Evolutionary conservation across 2,329 filamentous ascomycete species (phyloP).

Genomic region (Aspergillus viridinutans): DNA sequence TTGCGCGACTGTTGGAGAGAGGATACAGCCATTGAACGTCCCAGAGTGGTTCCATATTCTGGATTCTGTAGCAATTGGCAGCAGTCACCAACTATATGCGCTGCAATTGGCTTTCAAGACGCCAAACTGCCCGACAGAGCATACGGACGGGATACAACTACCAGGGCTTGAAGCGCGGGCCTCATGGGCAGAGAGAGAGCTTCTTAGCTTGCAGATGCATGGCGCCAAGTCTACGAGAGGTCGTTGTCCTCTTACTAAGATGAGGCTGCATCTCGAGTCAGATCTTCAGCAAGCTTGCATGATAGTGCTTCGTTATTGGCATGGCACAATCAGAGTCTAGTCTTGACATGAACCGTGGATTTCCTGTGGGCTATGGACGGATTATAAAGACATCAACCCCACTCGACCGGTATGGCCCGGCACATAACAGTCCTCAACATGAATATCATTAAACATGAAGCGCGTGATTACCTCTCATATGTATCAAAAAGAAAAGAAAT

Average conservation of each 20-base stretch:
- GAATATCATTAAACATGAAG: slow-evolving; percentile 14
- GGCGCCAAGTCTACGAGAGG: not conserved
- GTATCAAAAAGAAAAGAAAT: slow-evolving; percentile 3
- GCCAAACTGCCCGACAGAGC: not conserved
- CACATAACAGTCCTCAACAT: slow-evolving; percentile 54
- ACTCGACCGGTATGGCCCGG: slow-evolving; percentile 49
- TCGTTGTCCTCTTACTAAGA: not conserved
- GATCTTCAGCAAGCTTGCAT: not conserved
- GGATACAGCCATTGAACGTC: not conserved
- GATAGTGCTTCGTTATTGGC: not conserved
- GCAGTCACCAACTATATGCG: not conserved
- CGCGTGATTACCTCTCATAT: slow-evolving; percentile 12
- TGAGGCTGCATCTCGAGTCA: not conserved
- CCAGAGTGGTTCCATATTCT: not conserved
- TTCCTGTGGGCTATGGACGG: slow-evolving; percentile 1
- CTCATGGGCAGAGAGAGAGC: not conserved
- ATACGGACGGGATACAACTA: not conserved
- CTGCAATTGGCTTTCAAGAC: not conserved
- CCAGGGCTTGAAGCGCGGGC: not conserved
- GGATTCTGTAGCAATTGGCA: not conserved
- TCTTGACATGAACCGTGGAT: not conserved
- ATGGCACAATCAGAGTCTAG: not conserved
- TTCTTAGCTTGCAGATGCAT: not conserved
- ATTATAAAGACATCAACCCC: slow-evolving; percentile 19
- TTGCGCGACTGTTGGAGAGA: not conserved